phyloP scores from a whole-genome alignment of 176 grass and related monocot genomes.

The Oryza longistaminata region DNA sequence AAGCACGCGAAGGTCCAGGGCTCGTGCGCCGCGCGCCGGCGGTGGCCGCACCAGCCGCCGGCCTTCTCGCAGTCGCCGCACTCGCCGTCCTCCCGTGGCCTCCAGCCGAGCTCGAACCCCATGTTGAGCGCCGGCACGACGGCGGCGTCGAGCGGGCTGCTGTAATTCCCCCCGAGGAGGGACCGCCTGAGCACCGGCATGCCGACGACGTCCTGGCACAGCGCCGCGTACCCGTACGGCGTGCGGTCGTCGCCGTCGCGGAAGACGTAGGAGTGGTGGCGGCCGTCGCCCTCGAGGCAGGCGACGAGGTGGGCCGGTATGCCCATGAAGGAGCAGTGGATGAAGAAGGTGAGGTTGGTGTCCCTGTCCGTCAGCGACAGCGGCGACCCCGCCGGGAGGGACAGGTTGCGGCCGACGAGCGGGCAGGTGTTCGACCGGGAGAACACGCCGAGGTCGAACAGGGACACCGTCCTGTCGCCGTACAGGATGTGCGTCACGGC shows the following conservation, averaged over 20 bases:
- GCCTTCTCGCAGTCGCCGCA: slow-evolving; percentile 41
- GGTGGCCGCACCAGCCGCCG: slow-evolving; percentile 43
- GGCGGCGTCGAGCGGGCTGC: slow-evolving; percentile 34
- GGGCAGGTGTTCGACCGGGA: slow-evolving; percentile 48
- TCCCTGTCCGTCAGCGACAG: slow-evolving; percentile 40
- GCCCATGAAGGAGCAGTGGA: slow-evolving; percentile 47
- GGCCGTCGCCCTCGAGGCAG: slow-evolving; percentile 55
- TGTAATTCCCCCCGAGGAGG: background rate
- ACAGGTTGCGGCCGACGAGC: slow-evolving; percentile 46
- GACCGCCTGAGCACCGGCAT: slow-evolving; percentile 51
- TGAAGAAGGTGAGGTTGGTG: slow-evolving; percentile 53
- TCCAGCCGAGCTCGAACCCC: slow-evolving; percentile 56
- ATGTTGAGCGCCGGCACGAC: slow-evolving; percentile 46
- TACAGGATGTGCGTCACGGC: slow-evolving; percentile 47
- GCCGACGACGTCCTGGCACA: slow-evolving; percentile 41
- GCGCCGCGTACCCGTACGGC: slow-evolving; percentile 8
- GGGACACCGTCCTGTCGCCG: slow-evolving; percentile 37
- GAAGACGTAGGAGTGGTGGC: slow-evolving; percentile 62
- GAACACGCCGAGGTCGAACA: slow-evolving; percentile 50
- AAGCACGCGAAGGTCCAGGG: slow-evolving; percentile 43
- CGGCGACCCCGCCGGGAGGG: slow-evolving; percentile 6
- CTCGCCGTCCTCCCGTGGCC: slow-evolving; percentile 8
- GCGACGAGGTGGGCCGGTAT: slow-evolving; percentile 40
- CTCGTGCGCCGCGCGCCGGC: background rate
- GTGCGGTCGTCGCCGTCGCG: slow-evolving; percentile 42